These are phyloP conservation scores for Harrya chromipes DNA, from an alignment of 768 basidiomycete genomes.

Conservation along the genomic window DNA sequence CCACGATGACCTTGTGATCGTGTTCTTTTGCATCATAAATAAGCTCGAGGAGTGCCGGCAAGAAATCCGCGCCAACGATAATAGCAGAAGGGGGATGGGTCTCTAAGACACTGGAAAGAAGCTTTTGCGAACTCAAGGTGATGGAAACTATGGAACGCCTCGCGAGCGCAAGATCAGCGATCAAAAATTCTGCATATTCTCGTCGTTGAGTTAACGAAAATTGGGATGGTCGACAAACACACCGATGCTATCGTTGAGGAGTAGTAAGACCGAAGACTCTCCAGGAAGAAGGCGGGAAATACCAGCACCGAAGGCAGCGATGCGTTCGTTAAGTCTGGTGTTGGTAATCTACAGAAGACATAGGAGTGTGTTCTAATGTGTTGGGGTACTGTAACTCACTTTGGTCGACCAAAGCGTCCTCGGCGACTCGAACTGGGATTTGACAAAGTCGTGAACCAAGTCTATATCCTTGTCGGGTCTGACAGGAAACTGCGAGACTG, in stretches of 20 bases:
- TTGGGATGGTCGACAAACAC: constrained; percentile 12
- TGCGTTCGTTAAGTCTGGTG: constrained; percentile 61
- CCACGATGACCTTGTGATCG: constrained; percentile 62
- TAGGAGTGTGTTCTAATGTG: not conserved
- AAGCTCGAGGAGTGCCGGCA: constrained; percentile 68
- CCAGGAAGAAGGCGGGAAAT: constrained; percentile 54
- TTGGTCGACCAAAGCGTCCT: constrained; percentile 80
- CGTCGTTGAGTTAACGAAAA: not conserved
- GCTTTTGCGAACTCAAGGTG: constrained; percentile 54
- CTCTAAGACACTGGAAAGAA: constrained; percentile 66
- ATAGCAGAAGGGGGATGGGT: constrained; percentile 69
- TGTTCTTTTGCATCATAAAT: constrained; percentile 59
- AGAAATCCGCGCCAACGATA: constrained; percentile 62
- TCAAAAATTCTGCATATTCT: constrained; percentile 59
- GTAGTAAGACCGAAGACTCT: constrained; percentile 66
- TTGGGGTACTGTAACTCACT: constrained; percentile 36
- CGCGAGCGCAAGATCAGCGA: constrained; percentile 76
- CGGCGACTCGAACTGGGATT: constrained; percentile 59
- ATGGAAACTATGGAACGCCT: constrained; percentile 65
- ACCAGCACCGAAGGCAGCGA: constrained; percentile 72
- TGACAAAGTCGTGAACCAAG: constrained; percentile 63
- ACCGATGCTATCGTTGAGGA: constrained; percentile 82
- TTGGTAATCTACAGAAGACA: constrained; percentile 64
- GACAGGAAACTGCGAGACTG: constrained; percentile 57
- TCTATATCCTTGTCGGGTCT: constrained; percentile 71